Evolutionary conservation across 129 eudicot genomes (phyloP).

Genomic region (Tanacetum coccineum): DNA sequence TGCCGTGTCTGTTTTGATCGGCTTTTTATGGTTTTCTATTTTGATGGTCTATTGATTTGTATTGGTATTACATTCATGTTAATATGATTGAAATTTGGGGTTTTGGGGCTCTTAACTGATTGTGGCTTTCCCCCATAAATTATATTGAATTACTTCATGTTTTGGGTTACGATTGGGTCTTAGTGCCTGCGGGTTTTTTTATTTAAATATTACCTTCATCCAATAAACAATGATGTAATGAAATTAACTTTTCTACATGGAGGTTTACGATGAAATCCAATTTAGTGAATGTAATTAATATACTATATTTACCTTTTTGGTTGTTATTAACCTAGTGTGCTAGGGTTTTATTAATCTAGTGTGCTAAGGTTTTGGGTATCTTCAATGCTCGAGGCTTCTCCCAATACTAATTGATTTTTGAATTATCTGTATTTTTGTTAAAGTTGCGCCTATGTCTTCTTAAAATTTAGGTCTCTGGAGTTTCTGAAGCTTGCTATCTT

Average conservation of each 20-base stretch:
- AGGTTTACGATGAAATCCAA: too few species aligned
- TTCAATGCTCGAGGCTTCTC: too few species aligned
- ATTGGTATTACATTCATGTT: background rate
- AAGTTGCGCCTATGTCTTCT: too few species aligned
- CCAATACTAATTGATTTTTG: too few species aligned
- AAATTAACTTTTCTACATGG: background rate
- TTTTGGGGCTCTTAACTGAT: constrained; percentile 11
- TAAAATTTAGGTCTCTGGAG: too few species aligned
- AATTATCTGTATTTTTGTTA: too few species aligned
- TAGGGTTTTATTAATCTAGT: background rate
- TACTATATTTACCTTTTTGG: background rate
- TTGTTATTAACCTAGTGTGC: background rate
- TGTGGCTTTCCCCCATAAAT: background rate
- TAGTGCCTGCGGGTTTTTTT: background rate
- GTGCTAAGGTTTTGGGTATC: too few species aligned
- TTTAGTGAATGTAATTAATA: too few species aligned
- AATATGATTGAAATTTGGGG: constrained; percentile 3
- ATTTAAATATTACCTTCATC: constrained; percentile 6
- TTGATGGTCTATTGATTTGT: background rate
- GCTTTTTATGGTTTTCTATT: too few species aligned
- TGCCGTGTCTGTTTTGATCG: background rate
- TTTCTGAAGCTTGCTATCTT: too few species aligned
- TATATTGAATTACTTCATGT: constrained; percentile 4
- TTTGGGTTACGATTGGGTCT: background rate
- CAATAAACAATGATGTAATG: constrained; percentile 11